phyloP scores from a whole-genome alignment of 2,329 filamentous ascomycete genomes.

The Epichloe typhina region DNA sequence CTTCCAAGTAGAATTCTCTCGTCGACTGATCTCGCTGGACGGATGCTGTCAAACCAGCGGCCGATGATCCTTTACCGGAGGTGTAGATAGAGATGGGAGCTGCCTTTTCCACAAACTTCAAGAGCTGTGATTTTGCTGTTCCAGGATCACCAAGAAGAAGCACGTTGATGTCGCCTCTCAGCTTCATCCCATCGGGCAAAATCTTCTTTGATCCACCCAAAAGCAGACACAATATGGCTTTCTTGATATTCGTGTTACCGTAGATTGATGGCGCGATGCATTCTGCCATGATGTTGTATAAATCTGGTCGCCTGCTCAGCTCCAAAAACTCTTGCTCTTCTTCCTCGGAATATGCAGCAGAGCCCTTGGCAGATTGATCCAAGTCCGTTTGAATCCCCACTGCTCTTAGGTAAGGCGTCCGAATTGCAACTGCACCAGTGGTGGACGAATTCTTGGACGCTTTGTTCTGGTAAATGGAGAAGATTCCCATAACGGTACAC shows the following conservation, averaged over 20 bases:
- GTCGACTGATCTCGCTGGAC: conserved; percentile 88
- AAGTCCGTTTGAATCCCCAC: conserved; percentile 86
- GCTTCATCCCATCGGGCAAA: conserved; percentile 89
- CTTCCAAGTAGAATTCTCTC: conserved; percentile 93
- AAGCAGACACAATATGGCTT: conserved; percentile 84
- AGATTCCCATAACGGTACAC: conserved; percentile 92
- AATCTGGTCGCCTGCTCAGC: conserved; percentile 75
- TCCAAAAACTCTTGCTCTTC: conserved; percentile 95
- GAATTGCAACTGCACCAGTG: conserved; percentile 78
- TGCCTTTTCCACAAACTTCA: conserved; percentile 96
- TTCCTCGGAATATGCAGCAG: conserved; percentile 75
- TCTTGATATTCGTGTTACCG: conserved; percentile 92
- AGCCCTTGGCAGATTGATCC: conserved; percentile 79
- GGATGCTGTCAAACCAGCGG: conserved; percentile 91
- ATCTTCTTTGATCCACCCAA: conserved; percentile 97
- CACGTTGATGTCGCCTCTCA: conserved; percentile 96
- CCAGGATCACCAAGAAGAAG: conserved; percentile 91
- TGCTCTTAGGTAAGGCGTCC: conserved; percentile 86
- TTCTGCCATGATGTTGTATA: conserved; percentile 82
- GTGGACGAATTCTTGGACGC: conserved; percentile 62
- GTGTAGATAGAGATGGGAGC: conserved; percentile 97
- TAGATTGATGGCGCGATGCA: conserved; percentile 98
- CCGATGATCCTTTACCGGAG: conserved; percentile 93
- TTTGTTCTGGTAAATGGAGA: conserved; percentile 95
- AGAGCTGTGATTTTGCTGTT: conserved; percentile 91